These are phyloP conservation scores for Rhodotorula kratochvilovae DNA, from an alignment of 768 basidiomycete genomes.

Conservation along the genomic window DNA sequence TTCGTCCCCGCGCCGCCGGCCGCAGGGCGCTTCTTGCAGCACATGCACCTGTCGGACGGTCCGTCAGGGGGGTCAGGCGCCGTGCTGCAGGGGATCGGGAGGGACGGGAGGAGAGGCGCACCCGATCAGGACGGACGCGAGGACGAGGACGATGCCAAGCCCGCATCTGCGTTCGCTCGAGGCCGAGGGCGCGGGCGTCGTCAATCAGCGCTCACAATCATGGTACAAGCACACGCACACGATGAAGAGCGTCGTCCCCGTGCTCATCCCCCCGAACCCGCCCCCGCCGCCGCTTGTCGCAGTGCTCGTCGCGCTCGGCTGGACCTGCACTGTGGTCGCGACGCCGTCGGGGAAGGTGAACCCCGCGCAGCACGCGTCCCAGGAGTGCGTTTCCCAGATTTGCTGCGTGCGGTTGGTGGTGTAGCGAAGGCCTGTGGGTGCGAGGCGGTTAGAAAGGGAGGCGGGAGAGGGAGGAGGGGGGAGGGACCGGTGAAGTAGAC, in stretches of 20 bases:
- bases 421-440: constrained; percentile 13
- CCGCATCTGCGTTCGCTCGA: too few relatives aligned
- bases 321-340: not conserved
- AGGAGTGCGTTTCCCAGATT: not conserved
- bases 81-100: too few relatives aligned
- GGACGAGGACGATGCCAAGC: not conserved
- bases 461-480: too few relatives aligned
- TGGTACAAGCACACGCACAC: too few relatives aligned
- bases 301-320: not conserved
- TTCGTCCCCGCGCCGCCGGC: not conserved
- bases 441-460: too few relatives aligned
- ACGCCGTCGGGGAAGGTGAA: constrained; percentile 2
- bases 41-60: constrained; percentile 42
- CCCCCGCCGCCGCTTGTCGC: not conserved
- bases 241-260: not conserved
- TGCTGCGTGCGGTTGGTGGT: constrained; percentile 7
- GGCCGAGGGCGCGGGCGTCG: too few relatives aligned
- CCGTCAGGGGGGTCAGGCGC: too few relatives aligned
- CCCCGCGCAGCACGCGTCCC: constrained; percentile 1
- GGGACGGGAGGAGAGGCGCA: too few relatives aligned
- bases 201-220: too few relatives aligned
- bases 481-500: constrained; percentile 24
- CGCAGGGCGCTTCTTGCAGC: constrained; percentile 48
- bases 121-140: constrained; percentile 1
- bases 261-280: not conserved